Base-by-base conservation (phyloP, 2,329 filamentous ascomycete species). In the Colletotrichum destructivum region DNA sequence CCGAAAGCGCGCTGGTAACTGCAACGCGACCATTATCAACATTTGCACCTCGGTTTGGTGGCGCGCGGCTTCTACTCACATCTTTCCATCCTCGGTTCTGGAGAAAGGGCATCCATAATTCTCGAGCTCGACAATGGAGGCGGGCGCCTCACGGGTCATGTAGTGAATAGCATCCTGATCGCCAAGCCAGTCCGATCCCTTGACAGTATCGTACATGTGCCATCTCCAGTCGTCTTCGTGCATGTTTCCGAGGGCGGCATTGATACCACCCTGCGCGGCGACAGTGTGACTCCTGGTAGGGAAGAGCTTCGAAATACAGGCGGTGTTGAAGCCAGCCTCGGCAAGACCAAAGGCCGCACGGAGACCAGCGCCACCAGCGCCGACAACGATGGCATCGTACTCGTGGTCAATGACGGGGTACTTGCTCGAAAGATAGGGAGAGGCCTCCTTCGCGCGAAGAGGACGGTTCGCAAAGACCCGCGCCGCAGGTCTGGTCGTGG, bases 151-250 rank as follows among this genome's bases (percentile, higher is more conserved):
- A 80, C 95, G 90, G 79, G 95, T 98, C 95, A 98, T 98, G 88
- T 98, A 98, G 86, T 98, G 95, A 81, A 98, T 98, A 75, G 95
- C 95, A 82, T 98, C 95, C 85, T 98, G 95, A 84, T 98, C 95
- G 83, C 95, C 95, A 62, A 98, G 90, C 95, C 95, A 98, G 88
- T 98, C 95, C 76, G 94, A 97, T 76, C 95, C 95, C 88, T 98
- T 98, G 82, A 98, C 95, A 54, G 95, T 98, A 84, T 98, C 95
- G 88, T 98, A 98, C 95, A 98, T 98, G 86, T 98, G 95, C 95
- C 95, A 98, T 88, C 95, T 92, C 95, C 95, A 98, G 86, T 98
- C 95, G 80, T 98, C 95, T 87, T 96, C 91, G 88, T 98, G 95
- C 95, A 98, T 98, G 87, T 97, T 98, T 80, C 94, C 94, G 68